A percentile compares a stretch with the other conserved stretches of the same genome.
Conservation (phyloP, 176 grass and related monocot genomes). For the Carex kokanica region DNA sequence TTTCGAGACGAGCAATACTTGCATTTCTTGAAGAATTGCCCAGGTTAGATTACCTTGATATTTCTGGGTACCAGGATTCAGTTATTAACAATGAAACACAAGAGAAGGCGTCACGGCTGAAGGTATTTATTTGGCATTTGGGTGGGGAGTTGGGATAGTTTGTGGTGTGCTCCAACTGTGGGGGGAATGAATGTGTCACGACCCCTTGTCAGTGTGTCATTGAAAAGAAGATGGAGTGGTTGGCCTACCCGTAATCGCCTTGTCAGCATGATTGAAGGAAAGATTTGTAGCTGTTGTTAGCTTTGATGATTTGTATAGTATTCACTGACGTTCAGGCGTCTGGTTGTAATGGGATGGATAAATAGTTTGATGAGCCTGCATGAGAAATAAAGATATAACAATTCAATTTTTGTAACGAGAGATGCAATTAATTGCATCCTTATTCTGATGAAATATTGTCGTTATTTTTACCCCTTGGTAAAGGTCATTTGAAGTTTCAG, state of each 20-base stretch:
- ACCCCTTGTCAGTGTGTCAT: background rate
- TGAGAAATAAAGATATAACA: background rate
- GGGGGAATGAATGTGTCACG: background rate
- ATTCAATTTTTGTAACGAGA: background rate
- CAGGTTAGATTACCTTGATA: constrained; percentile 16
- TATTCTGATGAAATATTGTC: background rate
- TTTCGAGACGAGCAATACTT: background rate
- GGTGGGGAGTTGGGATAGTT: constrained; percentile 15
- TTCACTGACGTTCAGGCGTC: background rate
- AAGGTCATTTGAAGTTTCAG: background rate
- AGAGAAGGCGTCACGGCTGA: background rate
- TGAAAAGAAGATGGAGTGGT: constrained; percentile 13
- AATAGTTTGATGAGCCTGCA: background rate
- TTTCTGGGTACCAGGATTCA: constrained; percentile 8
- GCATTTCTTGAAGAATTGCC: constrained; percentile 3
- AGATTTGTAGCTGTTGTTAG: background rate
- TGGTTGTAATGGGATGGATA: background rate
- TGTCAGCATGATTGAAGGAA: background rate
- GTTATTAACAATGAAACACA: background rate
- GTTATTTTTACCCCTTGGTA: background rate
- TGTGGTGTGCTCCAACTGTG: background rate
- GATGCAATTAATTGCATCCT: background rate
- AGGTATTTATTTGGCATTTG: constrained; percentile 17
- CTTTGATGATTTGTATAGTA: background rate
- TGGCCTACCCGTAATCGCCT: background rate